Evolutionary conservation across 2,329 filamentous ascomycete genomes (phyloP), one percentile per base, ranked within the genome.

Genomic region (Trichoderma harzianum): DNA sequence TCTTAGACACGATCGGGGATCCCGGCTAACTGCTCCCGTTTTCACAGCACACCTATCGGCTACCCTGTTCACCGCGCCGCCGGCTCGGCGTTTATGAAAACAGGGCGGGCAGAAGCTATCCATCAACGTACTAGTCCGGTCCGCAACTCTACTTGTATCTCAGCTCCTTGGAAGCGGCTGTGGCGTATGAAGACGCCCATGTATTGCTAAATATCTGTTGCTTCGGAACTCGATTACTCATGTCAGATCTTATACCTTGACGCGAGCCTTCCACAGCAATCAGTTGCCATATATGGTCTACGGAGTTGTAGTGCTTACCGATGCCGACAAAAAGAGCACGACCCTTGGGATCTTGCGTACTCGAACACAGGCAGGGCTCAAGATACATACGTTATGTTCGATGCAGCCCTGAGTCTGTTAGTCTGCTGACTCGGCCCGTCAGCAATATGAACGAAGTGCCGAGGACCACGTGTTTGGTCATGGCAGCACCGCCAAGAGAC

Each of bases 391-490:
- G 14, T 7, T 36, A 39, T 28, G 14, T n/a, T 39, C 8, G 10
- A 11, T 39, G 32, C 64, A 39, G 63, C 63, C 28, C 28, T 14
- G 43, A 36, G 47, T 18, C 47, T 11, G n/a, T 28, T 67, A 51
- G 28, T 24, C 47, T 36, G 57, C 66, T 62, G 60, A 53, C 57
- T 47, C 8, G 57, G 61, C 24, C 7, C 16, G 39, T 53, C 57
- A 69, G 67, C 57, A 53, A 58, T 18, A 58, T 47, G n/a, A 26
- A 51, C n/a, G 16, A 62, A 69, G 43, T 61, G 67, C 43, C 58
- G 67, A 53, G 36, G 21, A 51, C 67, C 67, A 69, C 67, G 67
- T 62, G 67, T 21, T 30, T 6, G 26, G 16, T 28, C 11, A n/a
- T 21, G 24, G 14, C 14, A 53, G 34, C 39, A 34, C 21, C 36